Evolutionary conservation across 2,329 filamentous ascomycete genomes (phyloP), one percentile per base, ranked within the genome.

Genomic region (Botrytis pseudocinerea): DNA sequence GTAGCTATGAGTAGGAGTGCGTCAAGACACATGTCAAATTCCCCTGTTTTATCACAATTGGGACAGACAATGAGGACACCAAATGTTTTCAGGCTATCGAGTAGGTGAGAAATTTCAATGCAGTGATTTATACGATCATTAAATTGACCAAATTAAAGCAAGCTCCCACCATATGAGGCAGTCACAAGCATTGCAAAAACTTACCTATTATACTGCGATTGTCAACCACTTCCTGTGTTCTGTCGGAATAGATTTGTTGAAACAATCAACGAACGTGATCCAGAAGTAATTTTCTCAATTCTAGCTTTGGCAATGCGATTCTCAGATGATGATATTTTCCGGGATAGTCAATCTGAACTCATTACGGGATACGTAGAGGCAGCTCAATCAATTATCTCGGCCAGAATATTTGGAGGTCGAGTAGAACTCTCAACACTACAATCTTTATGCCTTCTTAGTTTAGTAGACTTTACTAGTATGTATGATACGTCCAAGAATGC

Each of bases 171-270:
- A 4, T 82, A 80, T 80, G 82, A 84, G 44, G 79, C 82, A 38
- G 80, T 85, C 9, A 72, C 81, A 14, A 78, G 78, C 8, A 78
- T 84, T 22, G 83, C 82, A 20, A 80, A 84, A 63, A 77, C 83
- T 2, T 88, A 87, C 75, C 75, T 86, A 5, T 76, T 81, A 7
- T 87, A 85, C 75, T 85, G 85, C 71, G 84, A 87, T 70, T 84
- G 82, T 38, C 86, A 88, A 69, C 85, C 85, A 9, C 79, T 88
- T 35, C 82, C 83, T 25, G 78, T 88, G 0, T 87, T 88, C 69
- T 79, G 83, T 28, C 76, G 81, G 18, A 79, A 80, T 6, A 80
- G 76, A 1, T 85, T 87, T 74, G 71, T 86, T 14, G 74, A 78
- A 9, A 83, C 80, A 54, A 76, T 87, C 10, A 75, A 79, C 22